These are phyloP conservation scores for Naumovozyma baii DNA, from an alignment of 805 yeast genomes.

Conservation along the genomic window DNA sequence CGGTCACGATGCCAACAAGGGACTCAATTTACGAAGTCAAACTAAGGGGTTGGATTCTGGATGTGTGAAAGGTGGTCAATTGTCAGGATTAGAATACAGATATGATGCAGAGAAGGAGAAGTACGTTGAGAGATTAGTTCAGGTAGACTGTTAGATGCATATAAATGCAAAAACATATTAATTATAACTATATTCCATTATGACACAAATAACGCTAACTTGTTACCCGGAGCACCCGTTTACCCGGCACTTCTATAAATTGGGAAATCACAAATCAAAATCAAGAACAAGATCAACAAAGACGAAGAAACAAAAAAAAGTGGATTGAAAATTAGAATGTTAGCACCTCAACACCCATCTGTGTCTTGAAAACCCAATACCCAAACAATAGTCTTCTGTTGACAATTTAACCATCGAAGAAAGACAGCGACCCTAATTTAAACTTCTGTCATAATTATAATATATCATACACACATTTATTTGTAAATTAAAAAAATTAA, in stretches of 20 bases:
- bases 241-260: no score
- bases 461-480: no score
- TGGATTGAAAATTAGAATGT: not conserved
- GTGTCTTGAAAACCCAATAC: not conserved
- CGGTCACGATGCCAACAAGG: conserved; percentile 83
- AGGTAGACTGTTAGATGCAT: conserved; percentile 7
- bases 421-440: not conserved
- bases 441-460: no score
- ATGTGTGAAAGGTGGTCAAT: conserved; percentile 65
- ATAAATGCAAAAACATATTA: not conserved
- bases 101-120: conserved; percentile 5
- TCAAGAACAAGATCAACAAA: no score
- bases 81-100: conserved; percentile 43
- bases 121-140: conserved; percentile 7
- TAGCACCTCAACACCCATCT: not conserved
- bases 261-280: no score
- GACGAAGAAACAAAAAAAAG: not conserved
- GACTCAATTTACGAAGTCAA: conserved; percentile 53
- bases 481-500: no score
- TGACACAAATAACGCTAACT: no score
- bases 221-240: no score
- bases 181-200: no score
- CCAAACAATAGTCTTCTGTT: not conserved
- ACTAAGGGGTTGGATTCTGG: conserved; percentile 77
- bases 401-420: not conserved